Base-by-base conservation (phyloP, 106 monocot species). In the Apostasia ramifera region DNA sequence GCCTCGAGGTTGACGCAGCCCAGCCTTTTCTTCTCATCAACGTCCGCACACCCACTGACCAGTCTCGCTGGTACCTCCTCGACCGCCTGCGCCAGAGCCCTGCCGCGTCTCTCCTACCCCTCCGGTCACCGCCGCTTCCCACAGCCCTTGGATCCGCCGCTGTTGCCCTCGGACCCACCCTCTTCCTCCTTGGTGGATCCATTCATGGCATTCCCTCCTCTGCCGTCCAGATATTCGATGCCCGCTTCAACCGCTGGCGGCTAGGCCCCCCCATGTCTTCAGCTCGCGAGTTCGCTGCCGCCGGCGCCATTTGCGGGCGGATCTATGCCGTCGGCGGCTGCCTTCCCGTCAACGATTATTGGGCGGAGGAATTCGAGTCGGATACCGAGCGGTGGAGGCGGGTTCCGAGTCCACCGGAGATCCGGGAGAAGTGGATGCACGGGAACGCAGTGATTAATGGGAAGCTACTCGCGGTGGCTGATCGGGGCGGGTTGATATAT, bases 391-490 rank as follows among this genome's bases (percentile, higher is more conserved):
- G 46, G 26, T 94, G 91, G 94, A 8, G 42, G 6, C 54, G 59
- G 1, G 66, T 94, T 26, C 64, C 75, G 41, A 86, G 91, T 71
- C 94, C 94, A 1, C 57, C 70, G 12, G 59, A 58, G 3, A 10
- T 88, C 39, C 78, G 88, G 47, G 73, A 88, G 66, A 91, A 78
- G 77, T 91, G 88, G 91, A 91, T 91, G 85, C 91, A 85, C 75
- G 91, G 91, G 1, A 77, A 67, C 67, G 91, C 70, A 7, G 85
- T 91, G 12, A 68, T 94, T 6, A 81, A 68, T 13, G 81, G 88
- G 65, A 80, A 67, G 75, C 61, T 94, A n/a, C 75, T 94, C 3
- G 94, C 88, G 8, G 73, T 91, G 74, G 88, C 83, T 39, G 90
- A 94, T 60, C 84, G 85, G 1, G 94, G 94, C 1, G 94, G 91